Conservation (phyloP, 2,329 filamentous ascomycete genomes). For the Colletotrichum sp. region DNA sequence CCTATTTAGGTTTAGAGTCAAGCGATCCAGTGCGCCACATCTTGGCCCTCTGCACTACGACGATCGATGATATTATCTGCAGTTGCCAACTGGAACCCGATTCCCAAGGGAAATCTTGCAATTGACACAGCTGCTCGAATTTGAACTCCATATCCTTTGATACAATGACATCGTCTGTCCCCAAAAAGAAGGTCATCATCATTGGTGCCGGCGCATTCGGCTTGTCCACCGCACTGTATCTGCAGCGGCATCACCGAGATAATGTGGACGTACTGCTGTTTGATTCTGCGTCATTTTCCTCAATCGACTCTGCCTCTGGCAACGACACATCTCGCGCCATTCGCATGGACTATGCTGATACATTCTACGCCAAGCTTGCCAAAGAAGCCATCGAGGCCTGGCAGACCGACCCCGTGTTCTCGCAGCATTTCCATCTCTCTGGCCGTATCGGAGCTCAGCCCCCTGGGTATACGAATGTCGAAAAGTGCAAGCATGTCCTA, state of each 20-base stretch:
- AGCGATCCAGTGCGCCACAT: background rate
- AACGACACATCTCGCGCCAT: background rate
- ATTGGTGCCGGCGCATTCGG: background rate
- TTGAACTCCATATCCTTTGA: background rate
- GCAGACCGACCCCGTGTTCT: background rate
- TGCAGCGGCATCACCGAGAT: background rate
- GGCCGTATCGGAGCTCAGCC: background rate
- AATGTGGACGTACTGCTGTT: background rate
- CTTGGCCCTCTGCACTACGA: background rate
- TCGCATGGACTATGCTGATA: background rate
- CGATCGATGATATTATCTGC: background rate
- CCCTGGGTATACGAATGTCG: background rate
- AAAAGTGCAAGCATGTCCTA: background rate
- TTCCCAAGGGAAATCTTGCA: fast-evolving
- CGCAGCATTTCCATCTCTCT: background rate
- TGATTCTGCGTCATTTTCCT: background rate
- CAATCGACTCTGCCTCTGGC: background rate
- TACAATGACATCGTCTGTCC: background rate
- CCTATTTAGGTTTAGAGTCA: background rate
- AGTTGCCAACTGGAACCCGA: background rate
- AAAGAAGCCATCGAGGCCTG: background rate
- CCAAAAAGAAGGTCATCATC: background rate
- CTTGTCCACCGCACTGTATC: background rate
- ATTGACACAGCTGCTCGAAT: background rate
- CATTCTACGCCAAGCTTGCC: background rate